Percentiles rank a stretch among this genome's conserved stretches.
Evolutionary conservation across 1,284 basidiomycete genomes (phyloP).

Genomic region (Ganoderma sinense): DNA sequence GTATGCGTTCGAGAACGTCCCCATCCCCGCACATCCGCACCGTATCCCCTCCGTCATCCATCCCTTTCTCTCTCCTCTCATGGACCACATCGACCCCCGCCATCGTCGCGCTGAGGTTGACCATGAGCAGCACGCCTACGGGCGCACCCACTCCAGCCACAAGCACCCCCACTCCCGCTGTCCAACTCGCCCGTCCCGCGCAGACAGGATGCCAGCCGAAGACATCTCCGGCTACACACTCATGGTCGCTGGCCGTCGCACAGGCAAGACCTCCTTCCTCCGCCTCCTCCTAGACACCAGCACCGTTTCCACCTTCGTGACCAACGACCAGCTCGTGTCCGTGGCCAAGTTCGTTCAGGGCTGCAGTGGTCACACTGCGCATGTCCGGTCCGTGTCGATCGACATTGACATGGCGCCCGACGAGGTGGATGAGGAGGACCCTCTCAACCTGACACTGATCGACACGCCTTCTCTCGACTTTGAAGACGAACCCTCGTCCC

Average conservation of each 20-base stretch:
- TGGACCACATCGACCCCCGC: slow-evolving; percentile 51
- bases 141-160: slow-evolving; percentile 41
- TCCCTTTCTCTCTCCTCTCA: slow-evolving; percentile 35
- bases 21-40: slow-evolving; percentile 39
- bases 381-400: slow-evolving; percentile 70
- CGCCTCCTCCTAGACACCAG: slow-evolving; percentile 80
- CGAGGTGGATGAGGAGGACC: slow-evolving; percentile 46
- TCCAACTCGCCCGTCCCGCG: slow-evolving; percentile 28
- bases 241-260: slow-evolving; percentile 77
- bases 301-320: slow-evolving; percentile 61
- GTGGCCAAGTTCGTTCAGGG: slow-evolving; percentile 82
- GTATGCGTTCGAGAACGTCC: slow-evolving; percentile 35
- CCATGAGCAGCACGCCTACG: slow-evolving; percentile 46
- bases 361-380: slow-evolving; percentile 69
- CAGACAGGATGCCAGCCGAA: slow-evolving; percentile 34
- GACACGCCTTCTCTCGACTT: slow-evolving; percentile 83
- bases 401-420: slow-evolving; percentile 64
- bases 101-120: slow-evolving; percentile 51
- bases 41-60: slow-evolving; percentile 38
- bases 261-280: slow-evolving; percentile 85
- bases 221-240: slow-evolving; percentile 60
- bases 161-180: slow-evolving; percentile 41
- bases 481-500: slow-evolving; percentile 62
- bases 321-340: slow-evolving; percentile 74
- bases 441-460: slow-evolving; percentile 72